These are phyloP conservation scores for Pseudozyma pruni DNA, from an alignment of 1,284 basidiomycete species.

Conservation along the genomic window DNA sequence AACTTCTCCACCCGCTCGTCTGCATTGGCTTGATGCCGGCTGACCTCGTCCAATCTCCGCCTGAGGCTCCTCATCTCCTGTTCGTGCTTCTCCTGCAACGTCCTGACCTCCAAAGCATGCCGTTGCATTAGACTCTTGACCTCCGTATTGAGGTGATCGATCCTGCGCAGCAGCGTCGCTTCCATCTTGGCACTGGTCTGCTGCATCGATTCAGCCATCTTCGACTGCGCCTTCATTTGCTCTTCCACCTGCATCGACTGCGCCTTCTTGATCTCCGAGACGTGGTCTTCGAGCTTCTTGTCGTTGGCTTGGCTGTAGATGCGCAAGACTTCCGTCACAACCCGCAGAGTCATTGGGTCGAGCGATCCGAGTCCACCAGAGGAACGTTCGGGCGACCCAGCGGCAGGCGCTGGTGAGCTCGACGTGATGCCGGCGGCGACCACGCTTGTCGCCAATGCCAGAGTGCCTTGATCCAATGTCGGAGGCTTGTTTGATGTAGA, in stretches of 20 bases:
- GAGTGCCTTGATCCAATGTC: conserved; percentile 1
- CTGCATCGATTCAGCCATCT: background rate
- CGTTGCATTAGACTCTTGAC: background rate
- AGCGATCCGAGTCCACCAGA: conserved; percentile 9
- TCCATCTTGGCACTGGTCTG: conserved; percentile 5
- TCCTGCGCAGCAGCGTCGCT: conserved; percentile 3
- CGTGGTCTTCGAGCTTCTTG: conserved; percentile 1
- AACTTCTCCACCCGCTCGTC: background rate
- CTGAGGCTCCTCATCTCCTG: background rate
- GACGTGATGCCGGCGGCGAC: conserved; percentile 6
- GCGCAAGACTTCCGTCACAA: conserved; percentile 30
- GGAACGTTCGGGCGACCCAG: background rate
- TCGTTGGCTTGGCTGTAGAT: conserved; percentile 27
- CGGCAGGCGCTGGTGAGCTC: background rate
- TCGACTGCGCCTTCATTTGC: background rate
- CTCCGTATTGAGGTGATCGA: background rate
- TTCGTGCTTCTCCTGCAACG: background rate
- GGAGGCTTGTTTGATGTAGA: background rate
- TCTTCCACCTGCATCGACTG: conserved; percentile 7
- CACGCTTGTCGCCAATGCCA: conserved; percentile 6
- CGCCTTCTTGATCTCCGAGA: background rate
- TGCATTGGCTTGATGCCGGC: conserved; percentile 5
- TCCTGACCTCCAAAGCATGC: background rate
- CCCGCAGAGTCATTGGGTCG: conserved; percentile 13
- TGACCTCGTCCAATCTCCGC: conserved; percentile 2